phyloP scores from a whole-genome alignment of 2,329 filamentous ascomycete species.

The Phialophora tarda region DNA sequence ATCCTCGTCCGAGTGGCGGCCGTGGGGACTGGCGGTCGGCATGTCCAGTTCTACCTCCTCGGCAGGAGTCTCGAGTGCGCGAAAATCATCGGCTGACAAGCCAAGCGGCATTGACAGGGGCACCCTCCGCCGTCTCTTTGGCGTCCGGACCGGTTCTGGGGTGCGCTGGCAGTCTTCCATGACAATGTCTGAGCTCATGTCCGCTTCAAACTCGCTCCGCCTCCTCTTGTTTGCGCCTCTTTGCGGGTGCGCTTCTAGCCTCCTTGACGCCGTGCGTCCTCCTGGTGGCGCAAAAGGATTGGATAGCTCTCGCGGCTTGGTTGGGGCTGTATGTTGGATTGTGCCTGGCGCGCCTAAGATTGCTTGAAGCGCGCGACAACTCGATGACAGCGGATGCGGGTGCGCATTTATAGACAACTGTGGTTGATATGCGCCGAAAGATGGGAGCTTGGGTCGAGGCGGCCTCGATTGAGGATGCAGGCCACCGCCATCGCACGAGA shows the following conservation, averaged over 20 bases:
- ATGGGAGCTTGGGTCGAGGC: conserved; percentile 37
- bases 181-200: conserved; percentile 32
- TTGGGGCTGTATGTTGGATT: conserved; percentile 41
- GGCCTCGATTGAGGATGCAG: conserved; percentile 33
- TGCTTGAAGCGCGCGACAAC: conserved; percentile 39
- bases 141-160: conserved; percentile 43
- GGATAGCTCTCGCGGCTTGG: conserved; percentile 42
- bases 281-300: conserved; percentile 36
- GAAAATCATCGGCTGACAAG: conserved; percentile 52
- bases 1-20: conserved; percentile 25
- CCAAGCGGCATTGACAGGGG: conserved; percentile 54
- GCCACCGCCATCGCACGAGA: conserved; percentile 49
- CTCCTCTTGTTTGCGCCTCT: conserved; percentile 50
- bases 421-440: conserved; percentile 48
- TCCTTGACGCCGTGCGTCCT: conserved; percentile 24
- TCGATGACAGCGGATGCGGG: conserved; percentile 47
- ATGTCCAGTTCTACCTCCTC: conserved; percentile 37
- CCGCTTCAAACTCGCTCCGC: conserved; percentile 44
- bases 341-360: conserved; percentile 40
- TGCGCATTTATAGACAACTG: conserved; percentile 46
- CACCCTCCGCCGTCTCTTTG: conserved; percentile 51
- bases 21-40: conserved; percentile 30
- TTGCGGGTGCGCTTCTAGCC: conserved; percentile 38
- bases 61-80: conserved; percentile 44
- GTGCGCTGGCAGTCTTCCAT: conserved; percentile 33